Percentiles rank a stretch among this genome's conserved stretches.
Conservation (phyloP, 129 eudicot genomes). For the Arctium minus region DNA sequence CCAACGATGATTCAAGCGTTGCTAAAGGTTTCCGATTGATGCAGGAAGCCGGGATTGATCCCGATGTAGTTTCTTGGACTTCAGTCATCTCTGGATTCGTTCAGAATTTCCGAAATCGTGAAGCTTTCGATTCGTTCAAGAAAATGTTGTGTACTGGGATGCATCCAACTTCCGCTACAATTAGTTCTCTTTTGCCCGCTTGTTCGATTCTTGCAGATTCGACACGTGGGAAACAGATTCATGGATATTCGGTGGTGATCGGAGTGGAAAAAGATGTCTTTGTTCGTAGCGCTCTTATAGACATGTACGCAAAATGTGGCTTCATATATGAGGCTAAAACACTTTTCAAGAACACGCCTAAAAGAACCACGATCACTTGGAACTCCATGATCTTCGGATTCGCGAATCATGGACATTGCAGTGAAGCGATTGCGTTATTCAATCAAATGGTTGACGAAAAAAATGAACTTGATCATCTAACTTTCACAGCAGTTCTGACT, state of each 20-base stretch:
- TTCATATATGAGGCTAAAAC: slow-evolving; percentile 50
- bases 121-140: slow-evolving; percentile 55
- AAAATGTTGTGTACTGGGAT: slow-evolving; percentile 51
- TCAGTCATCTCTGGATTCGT: slow-evolving; percentile 67
- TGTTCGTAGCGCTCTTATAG: slow-evolving; percentile 64
- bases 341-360: slow-evolving; percentile 52
- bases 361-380: slow-evolving; percentile 65
- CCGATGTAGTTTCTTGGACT: slow-evolving; percentile 89
- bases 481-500: slow-evolving; percentile 68
- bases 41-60: slow-evolving; percentile 44
- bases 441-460: slow-evolving; percentile 49
- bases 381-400: slow-evolving; percentile 83
- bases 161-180: slow-evolving; percentile 58
- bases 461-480: slow-evolving; percentile 53
- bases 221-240: slow-evolving; percentile 65
- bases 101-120: slow-evolving; percentile 41
- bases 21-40: slow-evolving; percentile 35
- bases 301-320: slow-evolving; percentile 89
- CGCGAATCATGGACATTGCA: slow-evolving; percentile 71
- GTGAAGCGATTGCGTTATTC: slow-evolving; percentile 55
- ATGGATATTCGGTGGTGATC: slow-evolving; percentile 48
- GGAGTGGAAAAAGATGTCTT: slow-evolving; percentile 59
- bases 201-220: slow-evolving; percentile 56
- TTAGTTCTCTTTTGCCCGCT: slow-evolving; percentile 68
- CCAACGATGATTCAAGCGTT: slow-evolving; percentile 48